A percentile compares a stretch with the other conserved stretches of the same genome.
phyloP scores from a whole-genome alignment of 495 filamentous ascomycete genomes.

The Trichoderma reesei region DNA sequence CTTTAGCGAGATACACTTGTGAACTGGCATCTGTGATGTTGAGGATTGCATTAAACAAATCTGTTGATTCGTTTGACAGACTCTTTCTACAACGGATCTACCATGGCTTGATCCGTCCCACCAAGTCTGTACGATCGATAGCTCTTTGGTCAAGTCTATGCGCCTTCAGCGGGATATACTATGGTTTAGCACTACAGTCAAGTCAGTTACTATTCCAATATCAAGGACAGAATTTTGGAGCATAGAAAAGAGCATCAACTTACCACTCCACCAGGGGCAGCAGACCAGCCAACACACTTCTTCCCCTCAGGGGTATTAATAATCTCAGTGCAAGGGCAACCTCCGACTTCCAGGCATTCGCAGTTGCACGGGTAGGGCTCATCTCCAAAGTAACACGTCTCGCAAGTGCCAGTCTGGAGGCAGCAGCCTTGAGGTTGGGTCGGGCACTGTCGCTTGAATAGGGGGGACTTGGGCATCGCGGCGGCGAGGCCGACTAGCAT shows the following conservation, averaged over 20 bases:
- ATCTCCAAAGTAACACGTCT: background rate
- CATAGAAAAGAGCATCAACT: background rate
- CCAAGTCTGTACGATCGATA: no score
- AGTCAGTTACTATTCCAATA: no score
- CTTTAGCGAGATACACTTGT: no score
- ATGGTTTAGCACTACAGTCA: no score
- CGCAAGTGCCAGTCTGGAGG: background rate
- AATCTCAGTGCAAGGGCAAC: background rate
- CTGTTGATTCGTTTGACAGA: no score
- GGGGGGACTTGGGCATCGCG: background rate
- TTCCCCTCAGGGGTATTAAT: background rate
- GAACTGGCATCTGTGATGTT: no score
- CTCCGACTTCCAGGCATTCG: background rate
- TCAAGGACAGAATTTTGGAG: no score
- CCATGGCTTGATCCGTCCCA: no score
- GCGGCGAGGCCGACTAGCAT: background rate
- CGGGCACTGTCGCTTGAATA: slow-evolving; percentile 3
- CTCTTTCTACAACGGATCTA: no score
- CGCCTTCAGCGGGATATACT: no score
- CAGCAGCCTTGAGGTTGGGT: background rate
- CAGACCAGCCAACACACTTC: background rate
- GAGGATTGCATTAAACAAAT: no score
- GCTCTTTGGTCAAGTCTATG: no score
- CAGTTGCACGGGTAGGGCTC: slow-evolving; percentile 1
- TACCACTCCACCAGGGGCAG: background rate